These are phyloP conservation scores for Psophocarpus tetragonolobus DNA, from an alignment of 306 rosid species.

Conservation along the genomic window DNA sequence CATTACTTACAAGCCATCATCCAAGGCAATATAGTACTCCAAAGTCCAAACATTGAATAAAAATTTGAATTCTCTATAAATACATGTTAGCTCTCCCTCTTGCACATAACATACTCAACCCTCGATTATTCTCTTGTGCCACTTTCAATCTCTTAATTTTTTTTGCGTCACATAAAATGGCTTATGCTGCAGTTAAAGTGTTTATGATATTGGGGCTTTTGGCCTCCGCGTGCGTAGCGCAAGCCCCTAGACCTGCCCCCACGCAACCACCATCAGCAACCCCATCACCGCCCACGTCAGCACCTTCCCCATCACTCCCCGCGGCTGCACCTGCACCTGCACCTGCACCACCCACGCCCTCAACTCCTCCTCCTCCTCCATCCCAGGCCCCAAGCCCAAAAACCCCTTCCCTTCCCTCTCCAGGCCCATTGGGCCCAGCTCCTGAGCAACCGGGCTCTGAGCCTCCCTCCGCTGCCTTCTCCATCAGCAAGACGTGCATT, in stretches of 20 bases:
- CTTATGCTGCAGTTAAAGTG: conserved; percentile 42
- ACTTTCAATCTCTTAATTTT: background rate
- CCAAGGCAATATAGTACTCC: background rate
- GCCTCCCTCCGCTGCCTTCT: conserved; percentile 46
- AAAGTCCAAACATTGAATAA: background rate
- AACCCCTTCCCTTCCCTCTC: conserved; percentile 6
- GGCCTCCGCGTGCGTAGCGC: conserved; percentile 73
- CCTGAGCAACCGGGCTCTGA: conserved; percentile 4
- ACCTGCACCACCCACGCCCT: conserved; percentile 18
- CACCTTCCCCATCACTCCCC: conserved; percentile 26
- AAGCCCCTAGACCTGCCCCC: conserved; percentile 68
- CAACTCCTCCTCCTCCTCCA: background rate
- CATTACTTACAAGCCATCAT: background rate
- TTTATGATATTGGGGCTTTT: conserved; percentile 62
- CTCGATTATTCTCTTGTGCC: background rate
- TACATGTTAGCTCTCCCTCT: background rate
- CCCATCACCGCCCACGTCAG: conserved; percentile 30
- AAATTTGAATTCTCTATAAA: background rate
- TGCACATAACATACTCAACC: background rate
- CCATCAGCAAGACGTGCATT: conserved; percentile 47
- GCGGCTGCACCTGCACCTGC: conserved; percentile 23
- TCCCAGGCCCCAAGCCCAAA: conserved; percentile 21
- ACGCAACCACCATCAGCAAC: conserved; percentile 42
- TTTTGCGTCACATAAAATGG: conserved; percentile 38
- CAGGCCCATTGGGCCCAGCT: conserved; percentile 20